These are phyloP conservation scores for Leucocoprinus leucothites DNA, from an alignment of 768 basidiomycete genomes.

Conservation along the genomic window DNA sequence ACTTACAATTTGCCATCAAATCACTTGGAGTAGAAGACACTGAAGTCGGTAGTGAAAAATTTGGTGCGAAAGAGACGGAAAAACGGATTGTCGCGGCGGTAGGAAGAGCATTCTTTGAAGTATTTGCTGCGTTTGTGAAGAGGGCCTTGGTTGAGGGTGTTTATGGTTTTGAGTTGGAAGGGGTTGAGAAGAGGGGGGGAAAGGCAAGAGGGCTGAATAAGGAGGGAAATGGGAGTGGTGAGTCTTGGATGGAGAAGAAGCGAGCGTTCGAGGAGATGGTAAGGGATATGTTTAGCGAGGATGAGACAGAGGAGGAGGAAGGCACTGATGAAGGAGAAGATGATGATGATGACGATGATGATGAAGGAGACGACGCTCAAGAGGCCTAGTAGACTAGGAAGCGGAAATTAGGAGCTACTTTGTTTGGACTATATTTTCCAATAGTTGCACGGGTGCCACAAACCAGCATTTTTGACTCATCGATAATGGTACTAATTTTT, in stretches of 20 bases:
- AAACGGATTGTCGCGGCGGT: constrained; percentile 39
- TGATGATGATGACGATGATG: constrained; percentile 10
- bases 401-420: too few species aligned
- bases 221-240: background rate
- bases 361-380: background rate
- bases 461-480: too few species aligned
- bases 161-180: constrained; percentile 35
- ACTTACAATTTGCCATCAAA: background rate
- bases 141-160: constrained; percentile 74
- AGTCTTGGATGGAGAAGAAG: constrained; percentile 5
- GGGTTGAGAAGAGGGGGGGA: background rate
- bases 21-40: background rate
- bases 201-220: constrained; percentile 1
- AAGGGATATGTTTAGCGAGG: constrained; percentile 20
- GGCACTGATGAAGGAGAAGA: constrained; percentile 1
- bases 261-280: background rate
- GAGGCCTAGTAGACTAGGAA: background rate
- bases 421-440: too few species aligned
- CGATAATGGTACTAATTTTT: too few species aligned
- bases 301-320: constrained; percentile 17
- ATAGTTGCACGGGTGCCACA: too few species aligned
- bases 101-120: constrained; percentile 54
- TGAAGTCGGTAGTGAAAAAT: constrained; percentile 15
- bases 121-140: constrained; percentile 69
- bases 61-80: constrained; percentile 20